Conservation (phyloP, 164 flowering plant genomes). For the Nelumbo lutea region DNA sequence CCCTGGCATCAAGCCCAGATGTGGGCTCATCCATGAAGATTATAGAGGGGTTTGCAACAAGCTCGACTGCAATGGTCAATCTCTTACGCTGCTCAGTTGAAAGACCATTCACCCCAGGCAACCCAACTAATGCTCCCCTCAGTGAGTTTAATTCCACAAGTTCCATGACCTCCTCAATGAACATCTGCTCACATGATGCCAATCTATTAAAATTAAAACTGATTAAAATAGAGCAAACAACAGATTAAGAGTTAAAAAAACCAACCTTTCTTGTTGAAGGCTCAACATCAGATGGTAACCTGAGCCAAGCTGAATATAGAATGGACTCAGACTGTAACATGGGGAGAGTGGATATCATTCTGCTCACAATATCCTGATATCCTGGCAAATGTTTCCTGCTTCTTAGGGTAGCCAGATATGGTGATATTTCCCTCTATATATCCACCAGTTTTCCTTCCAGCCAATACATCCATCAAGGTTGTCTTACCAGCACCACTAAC, state of each 20-base stretch:
- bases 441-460: not conserved
- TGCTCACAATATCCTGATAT: constrained; percentile 39
- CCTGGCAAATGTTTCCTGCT: not conserved
- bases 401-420: not conserved
- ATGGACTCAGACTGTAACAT: constrained; percentile 39
- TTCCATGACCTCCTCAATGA: constrained; percentile 26
- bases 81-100: not conserved
- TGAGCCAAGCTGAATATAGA: constrained; percentile 32
- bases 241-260: not conserved
- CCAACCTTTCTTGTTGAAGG: constrained; percentile 21
- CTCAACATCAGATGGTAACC: constrained; percentile 21
- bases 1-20: not conserved
- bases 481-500: constrained; percentile 1
- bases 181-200: constrained; percentile 13
- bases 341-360: constrained; percentile 43
- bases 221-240: not conserved
- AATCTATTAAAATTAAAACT: no score
- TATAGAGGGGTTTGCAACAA: not conserved
- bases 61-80: not conserved
- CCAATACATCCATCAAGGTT: not conserved
- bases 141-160: constrained; percentile 23
- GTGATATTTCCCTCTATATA: not conserved
- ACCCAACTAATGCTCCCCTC: constrained; percentile 4
- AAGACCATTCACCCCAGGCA: not conserved
- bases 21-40: not conserved